Conservation (phyloP, 495 filamentous ascomycete genomes). For the Penicillium cataractarum region DNA sequence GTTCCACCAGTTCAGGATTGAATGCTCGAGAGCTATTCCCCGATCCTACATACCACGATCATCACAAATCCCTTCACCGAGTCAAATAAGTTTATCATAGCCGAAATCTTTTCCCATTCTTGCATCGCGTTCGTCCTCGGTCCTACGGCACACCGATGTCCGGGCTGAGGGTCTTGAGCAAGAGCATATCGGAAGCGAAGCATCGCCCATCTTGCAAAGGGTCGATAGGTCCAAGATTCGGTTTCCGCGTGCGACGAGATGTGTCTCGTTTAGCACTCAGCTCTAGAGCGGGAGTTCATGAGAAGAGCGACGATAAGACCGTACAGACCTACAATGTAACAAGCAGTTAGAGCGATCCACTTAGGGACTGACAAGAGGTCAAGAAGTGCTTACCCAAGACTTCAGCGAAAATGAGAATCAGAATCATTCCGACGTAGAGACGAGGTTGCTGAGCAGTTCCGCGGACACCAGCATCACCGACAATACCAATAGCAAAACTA, state of each 20-base stretch:
- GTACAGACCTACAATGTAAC: slow-evolving; percentile 72
- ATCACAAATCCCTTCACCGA: slow-evolving; percentile 24
- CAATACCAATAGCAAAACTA: slow-evolving; percentile 96
- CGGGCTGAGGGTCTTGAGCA: slow-evolving; percentile 10
- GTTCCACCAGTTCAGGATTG: slow-evolving; percentile 21
- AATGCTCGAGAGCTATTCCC: slow-evolving; percentile 16
- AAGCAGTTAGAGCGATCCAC: neutral
- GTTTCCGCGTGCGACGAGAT: slow-evolving; percentile 20
- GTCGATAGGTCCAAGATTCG: slow-evolving; percentile 1
- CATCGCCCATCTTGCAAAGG: slow-evolving; percentile 5
- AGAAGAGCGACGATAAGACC: slow-evolving; percentile 97
- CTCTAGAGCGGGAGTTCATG: slow-evolving; percentile 82
- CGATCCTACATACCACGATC: slow-evolving; percentile 31
- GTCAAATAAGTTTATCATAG: slow-evolving; percentile 29
- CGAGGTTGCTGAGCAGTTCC: slow-evolving; percentile 97
- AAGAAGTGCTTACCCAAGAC: slow-evolving; percentile 74
- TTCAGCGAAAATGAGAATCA: slow-evolving; percentile 99
- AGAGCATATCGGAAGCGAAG: slow-evolving; percentile 16
- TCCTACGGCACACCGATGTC: slow-evolving; percentile 17
- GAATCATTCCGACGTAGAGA: slow-evolving; percentile 99
- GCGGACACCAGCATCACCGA: slow-evolving; percentile 98
- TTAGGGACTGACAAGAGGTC: neutral
- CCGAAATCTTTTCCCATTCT: slow-evolving; percentile 25
- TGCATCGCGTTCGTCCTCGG: slow-evolving; percentile 16
- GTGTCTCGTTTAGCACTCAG: slow-evolving; percentile 34